A percentile compares a stretch with the other conserved stretches of the same genome.
These are phyloP conservation scores for Colletotrichum tanaceti DNA, from an alignment of 2,329 filamentous ascomycete species.

Conservation along the genomic window DNA sequence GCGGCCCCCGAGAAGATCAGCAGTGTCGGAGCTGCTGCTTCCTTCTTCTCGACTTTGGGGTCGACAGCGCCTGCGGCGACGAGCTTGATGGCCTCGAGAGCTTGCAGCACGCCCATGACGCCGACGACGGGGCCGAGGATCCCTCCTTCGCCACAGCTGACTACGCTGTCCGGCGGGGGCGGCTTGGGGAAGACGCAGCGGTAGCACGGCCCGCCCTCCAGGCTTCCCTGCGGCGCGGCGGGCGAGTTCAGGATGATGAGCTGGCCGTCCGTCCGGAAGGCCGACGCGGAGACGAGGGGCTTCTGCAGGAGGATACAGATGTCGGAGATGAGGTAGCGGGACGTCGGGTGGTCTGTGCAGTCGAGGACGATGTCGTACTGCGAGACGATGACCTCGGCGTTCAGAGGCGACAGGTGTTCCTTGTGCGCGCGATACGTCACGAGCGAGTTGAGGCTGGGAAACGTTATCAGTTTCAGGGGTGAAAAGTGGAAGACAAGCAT, in stretches of 20 bases:
- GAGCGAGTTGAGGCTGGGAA: constrained; percentile 75
- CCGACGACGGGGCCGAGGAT: constrained; percentile 94
- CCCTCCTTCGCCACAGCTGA: constrained; percentile 91
- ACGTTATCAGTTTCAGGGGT: constrained; percentile 4
- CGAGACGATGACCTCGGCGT: constrained; percentile 73
- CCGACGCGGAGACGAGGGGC: constrained; percentile 88
- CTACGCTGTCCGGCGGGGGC: constrained; percentile 83
- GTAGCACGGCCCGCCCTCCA: constrained; percentile 84
- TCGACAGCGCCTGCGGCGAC: constrained; percentile 60
- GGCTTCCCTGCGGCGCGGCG: constrained; percentile 67
- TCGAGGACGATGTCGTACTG: constrained; percentile 88
- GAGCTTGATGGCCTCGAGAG: constrained; percentile 89
- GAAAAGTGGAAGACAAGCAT: too few species aligned
- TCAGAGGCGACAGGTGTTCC: constrained; percentile 74
- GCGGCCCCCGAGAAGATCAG: constrained; percentile 62
- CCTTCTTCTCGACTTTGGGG: constrained; percentile 38
- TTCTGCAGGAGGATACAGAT: constrained; percentile 83
- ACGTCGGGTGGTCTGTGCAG: constrained; percentile 93
- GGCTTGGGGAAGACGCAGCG: constrained; percentile 91
- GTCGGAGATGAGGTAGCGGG: constrained; percentile 93
- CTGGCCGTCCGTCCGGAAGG: constrained; percentile 89
- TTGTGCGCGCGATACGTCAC: constrained; percentile 72
- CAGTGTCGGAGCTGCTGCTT: constrained; percentile 47
- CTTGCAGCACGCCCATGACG: constrained; percentile 91
- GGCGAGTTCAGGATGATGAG: constrained; percentile 89